Percentiles rank a stretch among this genome's conserved stretches.
phyloP scores from a whole-genome alignment of 2,329 filamentous ascomycete genomes.

The Colletotrichum cuscutae region DNA sequence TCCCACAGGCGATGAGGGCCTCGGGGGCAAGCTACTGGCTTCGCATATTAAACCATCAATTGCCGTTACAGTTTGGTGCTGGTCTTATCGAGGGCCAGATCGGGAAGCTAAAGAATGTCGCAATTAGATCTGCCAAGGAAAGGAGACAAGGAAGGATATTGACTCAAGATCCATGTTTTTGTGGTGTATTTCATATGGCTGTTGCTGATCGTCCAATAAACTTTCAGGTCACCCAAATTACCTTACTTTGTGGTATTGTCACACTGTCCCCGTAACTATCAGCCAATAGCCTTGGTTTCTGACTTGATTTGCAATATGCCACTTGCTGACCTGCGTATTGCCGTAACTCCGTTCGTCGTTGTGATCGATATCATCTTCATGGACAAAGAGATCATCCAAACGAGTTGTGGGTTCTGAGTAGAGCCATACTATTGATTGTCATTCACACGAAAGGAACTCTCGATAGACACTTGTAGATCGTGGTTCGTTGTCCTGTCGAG shows the following conservation, averaged over 20 bases:
- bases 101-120: background rate
- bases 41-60: background rate
- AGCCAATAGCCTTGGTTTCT: no score
- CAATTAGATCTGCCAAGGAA: background rate
- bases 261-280: background rate
- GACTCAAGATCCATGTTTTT: background rate
- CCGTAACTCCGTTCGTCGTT: no score
- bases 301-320: background rate
- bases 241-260: background rate
- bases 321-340: background rate
- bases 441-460: background rate
- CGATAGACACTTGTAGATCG: background rate
- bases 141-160: background rate
- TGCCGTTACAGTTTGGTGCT: background rate
- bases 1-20: background rate
- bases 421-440: background rate
- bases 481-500: background rate
- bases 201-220: background rate
- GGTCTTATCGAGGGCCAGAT: background rate
- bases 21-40: background rate
- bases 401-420: background rate
- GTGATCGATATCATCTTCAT: background rate
- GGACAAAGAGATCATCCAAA: background rate
- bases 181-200: background rate
- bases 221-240: background rate